Evolutionary conservation across 345 rosid species (phyloP), one percentile per base, ranked within the genome.

Genomic region (Nasturtium officinale): DNA sequence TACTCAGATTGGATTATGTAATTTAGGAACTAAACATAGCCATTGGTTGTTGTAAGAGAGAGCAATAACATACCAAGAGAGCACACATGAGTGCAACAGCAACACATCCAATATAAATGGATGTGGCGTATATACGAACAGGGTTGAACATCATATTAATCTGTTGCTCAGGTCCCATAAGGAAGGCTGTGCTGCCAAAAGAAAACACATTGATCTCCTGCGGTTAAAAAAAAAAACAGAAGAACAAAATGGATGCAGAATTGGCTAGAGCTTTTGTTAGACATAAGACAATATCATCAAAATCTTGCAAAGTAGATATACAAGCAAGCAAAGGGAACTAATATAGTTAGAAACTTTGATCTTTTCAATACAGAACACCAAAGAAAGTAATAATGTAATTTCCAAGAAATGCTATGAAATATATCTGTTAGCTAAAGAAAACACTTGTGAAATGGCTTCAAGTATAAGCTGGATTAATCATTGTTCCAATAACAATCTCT

Each of bases 171-270:
- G 84, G 82, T 79, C 99, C 98, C 74, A 88, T 81, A 61, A 95
- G 87, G 75, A 95, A 91, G 78, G 83, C 99, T 90, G 99, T 95
- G 89, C 97, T 95, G 96, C 85, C 96, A 83, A 79, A 79, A 61
- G 2, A 8, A 75, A 69, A 75, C 69, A 66, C 71, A 69, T 61
- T 59, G 65, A 75, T 40, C 61, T 82, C 33, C 67, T 46, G 32
- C 56, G 52, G 66, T 74, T 74, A 33, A 13, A 29, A 25, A 64
- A 64, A 26, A 23, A 5, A 6, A 45, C 7, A 46, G n/a, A n/a
- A n/a, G n/a, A n/a, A 62, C 73, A 67, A 7, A 2, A 4, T 54
- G 9, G n/a, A 77, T 58, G 63, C 16, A 23, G 35, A 29, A 43
- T 38, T 10, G 23, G 40, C 17, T 61, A 74, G n/a, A 35, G 28